Evolutionary conservation across 2,329 filamentous ascomycete genomes (phyloP), one percentile per base, ranked within the genome.

Genomic region (Colletotrichum viniferum): DNA sequence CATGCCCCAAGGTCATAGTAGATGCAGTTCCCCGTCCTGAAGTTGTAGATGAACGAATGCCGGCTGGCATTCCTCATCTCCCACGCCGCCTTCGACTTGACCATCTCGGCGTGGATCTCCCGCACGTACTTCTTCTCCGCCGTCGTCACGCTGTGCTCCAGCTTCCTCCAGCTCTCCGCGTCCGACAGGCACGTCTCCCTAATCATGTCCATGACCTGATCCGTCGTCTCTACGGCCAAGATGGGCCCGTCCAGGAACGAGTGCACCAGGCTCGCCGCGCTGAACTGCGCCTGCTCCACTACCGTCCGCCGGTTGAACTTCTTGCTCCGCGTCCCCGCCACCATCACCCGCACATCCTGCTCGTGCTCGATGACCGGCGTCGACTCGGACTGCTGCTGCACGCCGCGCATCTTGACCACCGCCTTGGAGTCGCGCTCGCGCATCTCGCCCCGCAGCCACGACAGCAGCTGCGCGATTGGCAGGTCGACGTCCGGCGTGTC

Each of bases 41-140:
- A 98, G 80, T 98, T 98, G 85, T 98, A 98, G 68, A 98, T 90
- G 84, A 98, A 98, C 13, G 95, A 94, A 82, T 96, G 94, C 62
- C 91, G 90, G 28, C 90, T 89, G 10, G 88, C 90, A 5, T 88
- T 82, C 77, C 87, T 87, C 75, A 78, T 85, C 86, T 86, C 89
- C 85, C 87, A 92, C 87, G 82, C 89, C 85, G 78, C 87, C 84
- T 82, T 91, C 91, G 87, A 97, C 84, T 80, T 90, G 85, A 81
- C 86, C 69, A 98, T 87, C 83, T 96, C 87, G 76, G 95, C 94
- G 81, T 97, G 94, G 56, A 98, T 90, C 81, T 98, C 95, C 32
- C 92, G 90, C 60, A 98, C 86, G 81, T 98, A 98, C 81, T 94
- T 93, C 79, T 94, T 91, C 84, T 98, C 96, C 9, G 90, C 92